Evolutionary conservation across 495 filamentous ascomycete genomes (phyloP).

Genomic region (Astrothelium subdiscretum): DNA sequence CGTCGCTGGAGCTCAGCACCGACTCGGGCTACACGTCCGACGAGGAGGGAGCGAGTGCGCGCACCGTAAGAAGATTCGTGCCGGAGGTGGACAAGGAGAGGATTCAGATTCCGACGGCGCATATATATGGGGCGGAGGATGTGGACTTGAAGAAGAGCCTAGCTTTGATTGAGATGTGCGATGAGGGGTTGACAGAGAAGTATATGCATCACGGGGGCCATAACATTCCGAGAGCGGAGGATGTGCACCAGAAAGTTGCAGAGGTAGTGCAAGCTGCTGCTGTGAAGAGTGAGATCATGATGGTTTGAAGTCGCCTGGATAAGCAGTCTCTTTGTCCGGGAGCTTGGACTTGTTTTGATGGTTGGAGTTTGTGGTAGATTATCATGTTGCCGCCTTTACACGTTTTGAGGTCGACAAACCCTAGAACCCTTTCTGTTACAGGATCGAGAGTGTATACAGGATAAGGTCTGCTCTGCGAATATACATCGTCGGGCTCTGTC

Average conservation of each 20-base stretch:
- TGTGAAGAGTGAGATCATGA: not conserved
- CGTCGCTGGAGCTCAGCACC: not conserved
- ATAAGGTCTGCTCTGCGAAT: too few species aligned
- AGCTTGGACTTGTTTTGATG: too few species aligned
- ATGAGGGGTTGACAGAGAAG: not conserved
- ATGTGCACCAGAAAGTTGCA: not conserved
- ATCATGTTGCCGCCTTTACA: too few species aligned
- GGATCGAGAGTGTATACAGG: too few species aligned
- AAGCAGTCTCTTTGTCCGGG: too few species aligned
- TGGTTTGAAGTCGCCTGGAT: too few species aligned
- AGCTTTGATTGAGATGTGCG: not conserved
- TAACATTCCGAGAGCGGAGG: not conserved
- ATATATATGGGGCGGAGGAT: not conserved
- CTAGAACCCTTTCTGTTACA: too few species aligned
- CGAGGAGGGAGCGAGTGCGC: not conserved
- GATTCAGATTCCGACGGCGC: slow-evolving; percentile 1
- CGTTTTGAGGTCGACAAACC: too few species aligned
- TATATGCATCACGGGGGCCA: slow-evolving; percentile 1
- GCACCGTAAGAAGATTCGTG: not conserved
- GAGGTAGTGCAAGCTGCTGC: slow-evolving; percentile 2
- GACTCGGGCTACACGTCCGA: slow-evolving; percentile 1
- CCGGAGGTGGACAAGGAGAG: slow-evolving; percentile 3
- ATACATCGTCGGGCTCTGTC: too few species aligned
- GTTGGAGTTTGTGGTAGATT: too few species aligned
- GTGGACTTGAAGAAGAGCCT: slow-evolving; percentile 1